These are phyloP conservation scores for Thelonectria blattea DNA, from an alignment of 2,329 filamentous ascomycete species.

Conservation along the genomic window DNA sequence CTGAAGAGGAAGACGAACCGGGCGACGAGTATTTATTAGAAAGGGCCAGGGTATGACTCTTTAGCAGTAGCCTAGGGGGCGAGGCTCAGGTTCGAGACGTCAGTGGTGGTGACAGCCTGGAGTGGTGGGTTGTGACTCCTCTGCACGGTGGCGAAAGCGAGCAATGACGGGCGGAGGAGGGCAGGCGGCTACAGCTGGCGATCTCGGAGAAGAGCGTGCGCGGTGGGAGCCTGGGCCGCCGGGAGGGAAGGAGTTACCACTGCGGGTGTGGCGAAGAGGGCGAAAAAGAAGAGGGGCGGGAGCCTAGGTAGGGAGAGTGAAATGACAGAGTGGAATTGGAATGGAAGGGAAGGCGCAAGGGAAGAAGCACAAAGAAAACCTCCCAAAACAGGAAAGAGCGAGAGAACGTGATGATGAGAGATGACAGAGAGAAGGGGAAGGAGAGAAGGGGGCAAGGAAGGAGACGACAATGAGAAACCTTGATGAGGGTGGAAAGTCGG, in stretches of 20 bases:
- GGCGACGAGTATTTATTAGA: slow-evolving; percentile 42
- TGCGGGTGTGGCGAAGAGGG: slow-evolving; percentile 37
- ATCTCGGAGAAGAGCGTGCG: slow-evolving; percentile 47
- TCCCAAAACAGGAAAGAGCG: slow-evolving; percentile 14
- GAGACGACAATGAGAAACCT: slow-evolving; percentile 17
- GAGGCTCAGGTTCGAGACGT: slow-evolving; percentile 42
- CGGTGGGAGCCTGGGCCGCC: slow-evolving; percentile 35
- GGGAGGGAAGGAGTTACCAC: slow-evolving; percentile 33
- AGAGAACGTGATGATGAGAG: slow-evolving; percentile 15
- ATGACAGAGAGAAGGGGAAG: slow-evolving; percentile 14
- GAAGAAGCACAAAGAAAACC: slow-evolving; percentile 10
- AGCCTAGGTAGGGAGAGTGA: slow-evolving; percentile 32
- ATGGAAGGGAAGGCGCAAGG: slow-evolving; percentile 15
- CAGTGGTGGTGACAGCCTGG: slow-evolving; percentile 37
- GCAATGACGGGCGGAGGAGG: slow-evolving; percentile 39
- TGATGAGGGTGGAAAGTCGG: slow-evolving; percentile 16
- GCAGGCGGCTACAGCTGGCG: slow-evolving; percentile 44
- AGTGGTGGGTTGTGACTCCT: slow-evolving; percentile 46
- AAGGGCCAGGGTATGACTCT: slow-evolving; percentile 42
- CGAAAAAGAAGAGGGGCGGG: slow-evolving; percentile 22
- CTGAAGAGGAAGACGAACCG: slow-evolving; percentile 31
- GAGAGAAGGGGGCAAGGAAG: slow-evolving; percentile 8
- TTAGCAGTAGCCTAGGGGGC: slow-evolving; percentile 42
- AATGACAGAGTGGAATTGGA: slow-evolving; percentile 21
- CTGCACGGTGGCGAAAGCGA: slow-evolving; percentile 47